phyloP scores from a whole-genome alignment of 331 rosid species.

The Acacia pycnantha region DNA sequence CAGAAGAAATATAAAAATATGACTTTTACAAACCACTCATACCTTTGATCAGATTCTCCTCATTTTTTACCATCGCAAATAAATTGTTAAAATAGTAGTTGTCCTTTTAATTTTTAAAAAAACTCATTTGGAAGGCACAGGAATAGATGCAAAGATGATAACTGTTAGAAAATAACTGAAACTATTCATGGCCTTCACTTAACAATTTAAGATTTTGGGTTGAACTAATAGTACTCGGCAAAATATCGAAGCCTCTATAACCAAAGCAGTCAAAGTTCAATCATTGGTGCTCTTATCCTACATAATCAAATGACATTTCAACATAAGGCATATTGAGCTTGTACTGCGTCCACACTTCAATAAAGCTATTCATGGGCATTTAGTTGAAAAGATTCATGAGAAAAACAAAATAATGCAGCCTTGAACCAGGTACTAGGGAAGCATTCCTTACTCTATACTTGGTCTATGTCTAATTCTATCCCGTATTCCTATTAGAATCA shows the following conservation, averaged over 20 bases:
- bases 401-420: neutral
- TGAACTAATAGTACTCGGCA: neutral
- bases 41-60: neutral
- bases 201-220: neutral
- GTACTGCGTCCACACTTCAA: neutral
- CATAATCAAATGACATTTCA: neutral
- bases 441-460: neutral
- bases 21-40: neutral
- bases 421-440: neutral
- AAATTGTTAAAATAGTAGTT: neutral
- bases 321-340: neutral
- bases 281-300: neutral
- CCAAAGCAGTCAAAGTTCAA: neutral
- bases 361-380: neutral
- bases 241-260: neutral
- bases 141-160: neutral
- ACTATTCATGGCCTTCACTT: neutral
- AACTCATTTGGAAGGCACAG: neutral
- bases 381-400: neutral
- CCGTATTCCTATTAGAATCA: neutral
- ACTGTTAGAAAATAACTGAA: neutral
- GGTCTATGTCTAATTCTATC: constrained; percentile 4
- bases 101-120: neutral
- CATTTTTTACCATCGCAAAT: neutral
- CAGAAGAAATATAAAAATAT: neutral